phyloP scores from a whole-genome alignment of 2,329 filamentous ascomycete genomes.

The Sporothrix schenckii region DNA sequence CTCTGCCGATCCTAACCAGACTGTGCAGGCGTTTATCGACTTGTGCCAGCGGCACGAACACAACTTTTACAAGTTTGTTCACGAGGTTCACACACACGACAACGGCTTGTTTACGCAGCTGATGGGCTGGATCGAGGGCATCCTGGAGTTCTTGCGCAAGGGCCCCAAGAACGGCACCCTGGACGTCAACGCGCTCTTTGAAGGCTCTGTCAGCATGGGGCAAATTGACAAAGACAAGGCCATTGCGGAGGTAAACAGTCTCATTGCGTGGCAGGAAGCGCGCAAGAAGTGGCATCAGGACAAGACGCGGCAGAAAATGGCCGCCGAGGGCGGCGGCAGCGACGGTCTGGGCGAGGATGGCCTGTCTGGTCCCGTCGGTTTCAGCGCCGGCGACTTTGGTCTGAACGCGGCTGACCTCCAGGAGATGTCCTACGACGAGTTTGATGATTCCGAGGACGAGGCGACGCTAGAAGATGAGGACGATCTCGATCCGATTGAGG shows the following conservation, averaged over 20 bases:
- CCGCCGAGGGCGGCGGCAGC: conserved; percentile 68
- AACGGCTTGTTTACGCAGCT: conserved; percentile 94
- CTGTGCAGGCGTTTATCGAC: conserved; percentile 96
- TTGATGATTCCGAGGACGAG: conserved; percentile 62
- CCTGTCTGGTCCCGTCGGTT: conserved; percentile 59
- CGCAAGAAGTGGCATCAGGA: conserved; percentile 98
- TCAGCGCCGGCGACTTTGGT: conserved; percentile 85
- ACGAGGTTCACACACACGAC: conserved; percentile 95
- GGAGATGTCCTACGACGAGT: conserved; percentile 80
- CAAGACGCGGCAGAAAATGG: conserved; percentile 99
- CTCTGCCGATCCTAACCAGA: conserved; percentile 95
- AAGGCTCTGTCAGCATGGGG: conserved; percentile 70
- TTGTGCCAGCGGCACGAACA: conserved; percentile 92
- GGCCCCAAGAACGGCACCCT: conserved; percentile 84
- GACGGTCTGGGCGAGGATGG: conserved; percentile 22
- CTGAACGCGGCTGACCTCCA: conserved; percentile 83
- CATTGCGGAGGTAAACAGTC: conserved; percentile 76
- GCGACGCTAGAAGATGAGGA: conserved; percentile 73
- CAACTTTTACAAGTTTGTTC: conserved; percentile 98
- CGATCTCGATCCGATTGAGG: conserved; percentile 81
- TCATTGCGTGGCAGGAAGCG: conserved; percentile 93
- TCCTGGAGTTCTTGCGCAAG: conserved; percentile 86
- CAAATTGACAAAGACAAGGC: conserved; percentile 72
- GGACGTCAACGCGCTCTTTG: conserved; percentile 92
- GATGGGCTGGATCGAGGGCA: conserved; percentile 96